These are phyloP conservation scores for Beauveria varroae DNA, from an alignment of 2,329 filamentous ascomycete species.

Conservation along the genomic window DNA sequence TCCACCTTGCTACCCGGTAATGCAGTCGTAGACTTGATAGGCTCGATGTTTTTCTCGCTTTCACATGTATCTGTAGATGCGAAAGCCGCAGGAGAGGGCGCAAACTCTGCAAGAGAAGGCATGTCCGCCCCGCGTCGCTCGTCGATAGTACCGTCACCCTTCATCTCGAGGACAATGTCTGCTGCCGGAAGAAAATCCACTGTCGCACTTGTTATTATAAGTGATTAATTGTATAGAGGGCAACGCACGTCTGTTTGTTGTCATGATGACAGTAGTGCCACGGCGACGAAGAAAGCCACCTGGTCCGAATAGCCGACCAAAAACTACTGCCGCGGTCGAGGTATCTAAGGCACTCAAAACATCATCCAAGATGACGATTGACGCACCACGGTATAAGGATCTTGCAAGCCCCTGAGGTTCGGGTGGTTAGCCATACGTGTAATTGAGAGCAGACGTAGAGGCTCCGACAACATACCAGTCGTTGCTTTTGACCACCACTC, in stretches of 20 bases:
- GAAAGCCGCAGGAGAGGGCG: no score
- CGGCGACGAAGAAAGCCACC: conserved; percentile 30
- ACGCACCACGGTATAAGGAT: conserved; percentile 32
- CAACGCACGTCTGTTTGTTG: background rate
- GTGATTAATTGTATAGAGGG: no score
- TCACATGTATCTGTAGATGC: no score
- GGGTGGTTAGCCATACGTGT: background rate
- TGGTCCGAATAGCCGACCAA: conserved; percentile 31
- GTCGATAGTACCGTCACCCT: background rate
- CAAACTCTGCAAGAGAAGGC: no score
- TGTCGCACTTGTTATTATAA: background rate
- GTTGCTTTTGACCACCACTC: conserved; percentile 36
- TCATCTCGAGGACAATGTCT: background rate
- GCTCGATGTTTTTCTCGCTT: no score
- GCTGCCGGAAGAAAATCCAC: background rate
- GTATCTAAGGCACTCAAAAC: conserved; percentile 37
- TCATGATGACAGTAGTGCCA: background rate
- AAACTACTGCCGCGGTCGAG: conserved; percentile 33
- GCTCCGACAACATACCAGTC: conserved; percentile 24
- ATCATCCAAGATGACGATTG: conserved; percentile 39
- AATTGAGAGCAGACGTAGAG: background rate
- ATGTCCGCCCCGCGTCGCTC: background rate
- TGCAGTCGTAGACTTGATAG: background rate
- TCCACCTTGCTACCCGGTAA: background rate
- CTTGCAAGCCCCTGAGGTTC: conserved; percentile 34